Evolutionary conservation across 2,329 filamentous ascomycete genomes (phyloP), one percentile per base, ranked within the genome.

Genomic region (Triangularia setosa): DNA sequence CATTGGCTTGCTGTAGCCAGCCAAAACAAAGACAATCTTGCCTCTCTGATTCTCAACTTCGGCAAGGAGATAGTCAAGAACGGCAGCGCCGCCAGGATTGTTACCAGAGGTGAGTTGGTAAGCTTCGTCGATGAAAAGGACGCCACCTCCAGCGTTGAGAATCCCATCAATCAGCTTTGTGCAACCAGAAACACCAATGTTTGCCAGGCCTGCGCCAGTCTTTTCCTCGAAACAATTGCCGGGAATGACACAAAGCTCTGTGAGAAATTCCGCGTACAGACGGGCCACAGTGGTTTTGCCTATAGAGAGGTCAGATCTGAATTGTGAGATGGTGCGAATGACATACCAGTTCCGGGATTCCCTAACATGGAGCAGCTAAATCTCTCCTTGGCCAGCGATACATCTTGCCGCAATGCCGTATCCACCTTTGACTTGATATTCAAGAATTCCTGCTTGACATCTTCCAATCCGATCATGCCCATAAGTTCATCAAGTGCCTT

Each of bases 201-300:
- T 85, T 0, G 89, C 86, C 0, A 94, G 80, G 16, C 81, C 79
- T 0, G 90, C 85, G 0, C 90, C 91, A 0, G 90, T 89, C 0
- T 84, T 90, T 68, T 93, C 90, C 7, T 86, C 73, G 66, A 93
- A 89, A 2, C 69, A 64, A 8, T 73, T 73, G 0, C 89, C 89
- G 0, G 88, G 80, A 4, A 94, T 78, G 0, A 86, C 84, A 0
- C 87, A 86, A 0, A 90, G 76, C 0, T 84, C 81, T 0, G 82
- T 80, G 0, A 94, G 77, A 35, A 92, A 89, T 6, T 85, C 81
- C 0, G 84, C 88, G 64, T 91, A 93, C 0, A 90, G 75, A 0
- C 90, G 81, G 0, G 90, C 90, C 0, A 93, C 87, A 0, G 90
- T 93, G 0, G 91, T 94, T 77, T 93, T 93, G 0, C 87, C 85